Base-by-base conservation (phyloP, 306 rosid species). In the Acacia acuminata region DNA sequence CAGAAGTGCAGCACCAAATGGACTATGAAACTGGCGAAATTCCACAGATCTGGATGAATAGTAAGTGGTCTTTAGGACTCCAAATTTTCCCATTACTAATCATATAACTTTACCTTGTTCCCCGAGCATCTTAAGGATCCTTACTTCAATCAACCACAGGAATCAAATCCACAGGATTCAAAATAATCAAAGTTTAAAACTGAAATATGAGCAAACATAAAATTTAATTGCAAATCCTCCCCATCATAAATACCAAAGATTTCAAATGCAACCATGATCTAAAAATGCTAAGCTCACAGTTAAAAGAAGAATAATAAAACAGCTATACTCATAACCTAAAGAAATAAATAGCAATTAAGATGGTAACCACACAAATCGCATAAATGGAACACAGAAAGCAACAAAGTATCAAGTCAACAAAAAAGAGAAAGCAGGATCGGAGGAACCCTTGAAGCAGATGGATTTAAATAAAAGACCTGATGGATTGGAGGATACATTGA, bases 401-500 rank as follows among this genome's bases (percentile, higher is more conserved):
- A 73, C 55, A 61, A 45, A 34, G 15, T 2, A 50, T 11, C 73
- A 45, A 78, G 43, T 30, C 67, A 15, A 67, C 80, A 51, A 4
- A 56, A 56, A 67, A 0, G 20, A 2, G 16, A 66, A 8, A 40
- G 45, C 65, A 69, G 10, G 77, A 42, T 44, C 69, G 10, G 64
- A 77, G 13, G 17, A 82, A 73, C 77, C 84, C 75, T 56, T 16
- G 5, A 51, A 76, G 27, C 38, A 79, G 85, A 67, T 34, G 76
- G 80, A 82, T 55, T 4, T 4, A 19, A 72, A 78, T 61, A 25
- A 82, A 82, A 40, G 13, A 90, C 93, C 93, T 90, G 93, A 78
- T 88, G 93, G 82, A 90, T 90, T 66, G 93, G 93, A 86, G 93
- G 93, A 87, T 90, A 90, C 91, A 90, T 90, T 32, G 91, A 90